These are phyloP conservation scores for Ustilago xerochloae DNA, from an alignment of 1,284 basidiomycete species.

Conservation along the genomic window DNA sequence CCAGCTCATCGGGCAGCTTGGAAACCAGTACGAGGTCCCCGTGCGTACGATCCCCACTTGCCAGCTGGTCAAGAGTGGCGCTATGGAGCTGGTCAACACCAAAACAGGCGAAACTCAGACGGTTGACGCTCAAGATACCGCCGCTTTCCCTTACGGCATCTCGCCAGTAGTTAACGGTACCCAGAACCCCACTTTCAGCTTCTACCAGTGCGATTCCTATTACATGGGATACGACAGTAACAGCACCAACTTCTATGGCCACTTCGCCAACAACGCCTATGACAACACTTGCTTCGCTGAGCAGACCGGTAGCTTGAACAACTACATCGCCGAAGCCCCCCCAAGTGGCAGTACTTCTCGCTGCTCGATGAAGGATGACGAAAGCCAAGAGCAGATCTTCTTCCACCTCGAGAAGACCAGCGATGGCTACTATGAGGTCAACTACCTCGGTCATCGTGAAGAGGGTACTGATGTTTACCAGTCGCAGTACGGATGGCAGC, in stretches of 20 bases:
- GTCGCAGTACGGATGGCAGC: not conserved
- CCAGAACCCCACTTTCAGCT: not conserved
- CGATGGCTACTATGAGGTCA: conserved; percentile 8
- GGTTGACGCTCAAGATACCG: not conserved
- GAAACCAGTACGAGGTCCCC: conserved; percentile 2
- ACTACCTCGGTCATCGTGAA: conserved; percentile 1
- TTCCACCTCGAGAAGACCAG: conserved; percentile 4
- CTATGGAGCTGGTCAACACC: conserved; percentile 13
- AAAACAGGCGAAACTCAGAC: not conserved
- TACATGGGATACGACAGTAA: conserved; percentile 12
- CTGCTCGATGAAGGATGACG: not conserved
- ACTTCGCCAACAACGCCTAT: not conserved
- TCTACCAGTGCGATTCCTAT: conserved; percentile 17
- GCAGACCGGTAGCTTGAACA: conserved; percentile 1
- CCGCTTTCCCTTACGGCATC: not conserved
- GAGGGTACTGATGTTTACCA: not conserved
- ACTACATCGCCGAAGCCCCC: not conserved
- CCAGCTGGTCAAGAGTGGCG: conserved; percentile 12
- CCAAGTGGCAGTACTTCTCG: too few relatives aligned
- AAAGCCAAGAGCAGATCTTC: not conserved
- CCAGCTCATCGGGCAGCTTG: conserved; percentile 12
- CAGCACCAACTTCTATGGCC: conserved; percentile 13
- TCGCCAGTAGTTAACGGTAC: conserved; percentile 1
- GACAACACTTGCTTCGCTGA: not conserved
- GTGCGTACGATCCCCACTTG: not conserved